A percentile compares a stretch with the other conserved stretches of the same genome.
Evolutionary conservation across 257 asterid species (phyloP).

Genomic region (Gardenia jasminoides): DNA sequence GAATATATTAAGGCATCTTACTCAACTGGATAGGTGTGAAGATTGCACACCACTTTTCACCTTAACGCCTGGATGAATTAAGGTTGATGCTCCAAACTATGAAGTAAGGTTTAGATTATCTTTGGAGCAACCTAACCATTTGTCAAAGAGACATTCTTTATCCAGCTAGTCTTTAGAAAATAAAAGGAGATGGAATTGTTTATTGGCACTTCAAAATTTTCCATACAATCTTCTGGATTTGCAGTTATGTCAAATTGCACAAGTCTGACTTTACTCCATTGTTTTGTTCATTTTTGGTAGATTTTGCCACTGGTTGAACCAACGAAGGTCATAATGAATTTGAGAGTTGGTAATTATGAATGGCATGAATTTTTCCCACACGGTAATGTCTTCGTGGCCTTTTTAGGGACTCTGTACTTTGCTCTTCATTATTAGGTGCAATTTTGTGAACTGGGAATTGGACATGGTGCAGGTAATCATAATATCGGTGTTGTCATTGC

Average conservation of each 20-base stretch:
- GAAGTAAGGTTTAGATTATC: background rate
- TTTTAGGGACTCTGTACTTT: background rate
- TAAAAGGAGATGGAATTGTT: background rate
- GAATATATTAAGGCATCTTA: background rate
- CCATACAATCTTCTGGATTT: constrained; percentile 1
- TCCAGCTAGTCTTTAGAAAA: background rate
- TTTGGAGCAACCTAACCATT: background rate
- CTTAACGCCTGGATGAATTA: background rate
- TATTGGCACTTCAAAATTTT: background rate
- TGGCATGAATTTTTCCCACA: constrained; percentile 98
- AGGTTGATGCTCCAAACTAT: constrained; percentile 4
- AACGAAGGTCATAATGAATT: constrained; percentile 62
- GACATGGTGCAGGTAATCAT: constrained; percentile 60
- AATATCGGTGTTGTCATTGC: constrained; percentile 84
- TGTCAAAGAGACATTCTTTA: background rate
- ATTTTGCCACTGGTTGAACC: constrained; percentile 92
- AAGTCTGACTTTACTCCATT: constrained; percentile 13
- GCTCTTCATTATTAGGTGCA: constrained; percentile 11
- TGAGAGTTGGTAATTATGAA: constrained; percentile 67
- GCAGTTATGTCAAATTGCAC: background rate
- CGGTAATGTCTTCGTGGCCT: constrained; percentile 45
- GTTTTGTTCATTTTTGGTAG: constrained; percentile 37
- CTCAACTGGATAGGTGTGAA: background rate
- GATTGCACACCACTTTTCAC: background rate
- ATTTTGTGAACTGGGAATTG: constrained; percentile 31